Percentiles rank a stretch among this genome's conserved stretches.
Evolutionary conservation across 179 eudicot species (phyloP).

Genomic region (Dionaea muscipula): DNA sequence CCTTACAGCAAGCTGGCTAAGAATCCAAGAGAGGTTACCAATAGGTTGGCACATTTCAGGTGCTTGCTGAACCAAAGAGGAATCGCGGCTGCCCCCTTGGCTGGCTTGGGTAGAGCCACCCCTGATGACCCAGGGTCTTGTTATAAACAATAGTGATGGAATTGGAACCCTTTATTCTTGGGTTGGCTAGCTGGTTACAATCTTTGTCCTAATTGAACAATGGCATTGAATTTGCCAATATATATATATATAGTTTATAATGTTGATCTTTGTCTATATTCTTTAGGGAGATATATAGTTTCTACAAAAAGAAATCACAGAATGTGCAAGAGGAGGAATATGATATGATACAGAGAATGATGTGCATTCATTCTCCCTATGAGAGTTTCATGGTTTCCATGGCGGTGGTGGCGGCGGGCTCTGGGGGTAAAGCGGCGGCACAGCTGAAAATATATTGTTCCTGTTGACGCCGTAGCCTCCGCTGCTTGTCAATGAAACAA

Average conservation of each 20-base stretch:
- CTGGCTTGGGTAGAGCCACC: constrained; percentile 47
- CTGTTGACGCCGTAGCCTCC: constrained; percentile 46
- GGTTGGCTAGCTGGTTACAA: too few relatives aligned
- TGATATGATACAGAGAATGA: too few relatives aligned
- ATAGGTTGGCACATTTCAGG: constrained; percentile 61
- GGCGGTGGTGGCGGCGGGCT: constrained; percentile 84
- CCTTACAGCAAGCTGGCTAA: constrained; percentile 42
- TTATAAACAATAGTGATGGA: constrained; percentile 23
- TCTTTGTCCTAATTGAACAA: too few relatives aligned
- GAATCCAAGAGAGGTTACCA: constrained; percentile 38
- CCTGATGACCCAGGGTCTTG: constrained; percentile 75
- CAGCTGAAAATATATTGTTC: constrained; percentile 52
- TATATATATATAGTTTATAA: too few relatives aligned
- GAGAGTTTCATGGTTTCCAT: constrained; percentile 43
- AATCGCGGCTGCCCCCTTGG: constrained; percentile 73
- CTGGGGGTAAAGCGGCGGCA: constrained; percentile 53
- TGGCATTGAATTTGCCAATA: too few relatives aligned
- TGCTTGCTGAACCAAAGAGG: constrained; percentile 82
- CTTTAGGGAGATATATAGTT: too few relatives aligned
- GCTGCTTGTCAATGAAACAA: constrained; percentile 44
- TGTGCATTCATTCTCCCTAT: too few relatives aligned
- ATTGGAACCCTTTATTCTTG: too few relatives aligned
- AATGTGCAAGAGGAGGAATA: too few relatives aligned
- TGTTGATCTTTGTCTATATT: too few relatives aligned
- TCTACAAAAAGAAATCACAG: too few relatives aligned